These are phyloP conservation scores for Kodamaea kakaduensis DNA, from an alignment of 805 yeast species.

Conservation along the genomic window DNA sequence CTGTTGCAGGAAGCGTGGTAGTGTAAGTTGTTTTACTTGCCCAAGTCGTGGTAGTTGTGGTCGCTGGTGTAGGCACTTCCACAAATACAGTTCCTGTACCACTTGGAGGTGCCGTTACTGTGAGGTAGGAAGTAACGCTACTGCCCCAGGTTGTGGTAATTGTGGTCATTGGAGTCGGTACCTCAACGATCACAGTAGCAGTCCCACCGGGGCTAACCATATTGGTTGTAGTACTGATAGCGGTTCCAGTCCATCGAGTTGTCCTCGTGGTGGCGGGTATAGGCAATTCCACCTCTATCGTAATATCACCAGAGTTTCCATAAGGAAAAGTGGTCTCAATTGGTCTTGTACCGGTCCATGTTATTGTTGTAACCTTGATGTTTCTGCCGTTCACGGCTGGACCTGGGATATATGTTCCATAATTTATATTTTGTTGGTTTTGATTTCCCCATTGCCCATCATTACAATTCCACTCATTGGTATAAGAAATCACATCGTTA, in stretches of 20 bases:
- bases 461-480: too few relatives aligned
- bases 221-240: slow-evolving; percentile 6
- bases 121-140: slow-evolving; percentile 5
- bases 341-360: slow-evolving; percentile 14
- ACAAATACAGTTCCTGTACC: slow-evolving; percentile 13
- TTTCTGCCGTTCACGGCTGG: slow-evolving; percentile 10
- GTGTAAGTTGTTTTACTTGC: slow-evolving; percentile 5
- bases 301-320: slow-evolving; percentile 6
- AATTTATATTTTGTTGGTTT: too few relatives aligned
- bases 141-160: slow-evolving; percentile 8
- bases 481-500: slow-evolving; percentile 4
- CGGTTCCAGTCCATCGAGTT: slow-evolving; percentile 11
- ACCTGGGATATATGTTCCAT: slow-evolving; percentile 5
- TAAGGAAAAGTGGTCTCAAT: slow-evolving; percentile 7
- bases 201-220: slow-evolving; percentile 8
- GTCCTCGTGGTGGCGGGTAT: slow-evolving; percentile 5
- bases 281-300: slow-evolving; percentile 14
- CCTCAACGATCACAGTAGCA: slow-evolving; percentile 10
- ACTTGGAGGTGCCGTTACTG: slow-evolving; percentile 6
- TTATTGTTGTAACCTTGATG: slow-evolving; percentile 11
- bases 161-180: slow-evolving; percentile 9
- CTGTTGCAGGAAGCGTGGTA: slow-evolving; percentile 6
- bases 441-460: too few relatives aligned
- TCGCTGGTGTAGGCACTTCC: slow-evolving; percentile 12
- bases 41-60: slow-evolving; percentile 9